Percentiles rank a stretch among this genome's conserved stretches.
These are phyloP conservation scores for Wallacemonas sp. DNA, from an alignment of 208 protist genomes.

Conservation along the genomic window DNA sequence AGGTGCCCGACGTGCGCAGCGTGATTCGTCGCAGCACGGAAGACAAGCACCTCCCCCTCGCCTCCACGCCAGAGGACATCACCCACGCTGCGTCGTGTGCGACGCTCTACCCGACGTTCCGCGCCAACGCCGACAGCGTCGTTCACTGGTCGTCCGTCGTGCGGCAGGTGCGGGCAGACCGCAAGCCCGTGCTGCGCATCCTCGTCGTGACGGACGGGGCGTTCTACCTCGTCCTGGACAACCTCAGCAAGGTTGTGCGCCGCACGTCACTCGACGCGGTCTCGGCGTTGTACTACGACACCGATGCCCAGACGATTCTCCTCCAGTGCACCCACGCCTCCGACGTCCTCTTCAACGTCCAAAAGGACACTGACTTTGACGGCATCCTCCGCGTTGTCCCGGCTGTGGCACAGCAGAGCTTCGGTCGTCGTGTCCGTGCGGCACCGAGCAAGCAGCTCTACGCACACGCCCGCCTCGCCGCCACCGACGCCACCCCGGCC, in stretches of 20 bases:
- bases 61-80: slow-evolving; percentile 22
- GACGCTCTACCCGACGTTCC: slow-evolving; percentile 38
- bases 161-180: slow-evolving; percentile 29
- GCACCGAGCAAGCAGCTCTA: slow-evolving; percentile 53
- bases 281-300: slow-evolving; percentile 41
- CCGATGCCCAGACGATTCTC: slow-evolving; percentile 47
- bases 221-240: slow-evolving; percentile 42
- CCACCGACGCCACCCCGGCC: background rate
- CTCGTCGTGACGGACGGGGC: slow-evolving; percentile 59
- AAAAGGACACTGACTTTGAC: slow-evolving; percentile 48
- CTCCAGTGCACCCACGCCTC: slow-evolving; percentile 37
- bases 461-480: slow-evolving; percentile 27
- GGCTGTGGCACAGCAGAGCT: slow-evolving; percentile 16
- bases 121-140: slow-evolving; percentile 39
- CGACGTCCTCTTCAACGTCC: slow-evolving; percentile 54
- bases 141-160: slow-evolving; percentile 63
- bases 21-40: slow-evolving; percentile 43
- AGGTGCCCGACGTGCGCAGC: slow-evolving; percentile 33
- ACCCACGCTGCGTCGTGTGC: slow-evolving; percentile 31
- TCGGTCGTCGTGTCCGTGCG: slow-evolving; percentile 26
- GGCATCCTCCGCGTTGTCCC: slow-evolving; percentile 32
- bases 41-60: slow-evolving; percentile 39
- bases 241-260: slow-evolving; percentile 35
- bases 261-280: slow-evolving; percentile 42
- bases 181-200: slow-evolving; percentile 29